Evolutionary conservation across 2,329 filamentous ascomycete genomes (phyloP).

Genomic region (Hirsutella minnesotensis): DNA sequence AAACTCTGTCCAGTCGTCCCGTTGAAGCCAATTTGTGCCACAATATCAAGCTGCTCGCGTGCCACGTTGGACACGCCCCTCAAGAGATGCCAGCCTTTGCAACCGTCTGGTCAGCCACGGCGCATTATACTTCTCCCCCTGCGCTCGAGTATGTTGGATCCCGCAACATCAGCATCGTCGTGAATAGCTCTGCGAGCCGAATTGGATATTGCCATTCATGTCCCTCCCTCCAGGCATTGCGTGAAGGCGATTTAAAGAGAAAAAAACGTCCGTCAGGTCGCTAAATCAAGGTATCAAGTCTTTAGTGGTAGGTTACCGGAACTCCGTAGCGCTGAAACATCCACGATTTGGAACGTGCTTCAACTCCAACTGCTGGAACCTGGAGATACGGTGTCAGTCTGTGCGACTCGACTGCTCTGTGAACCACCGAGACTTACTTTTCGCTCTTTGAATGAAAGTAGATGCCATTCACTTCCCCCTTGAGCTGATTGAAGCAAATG

Average conservation of each 20-base stretch:
- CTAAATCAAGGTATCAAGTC: slow-evolving; percentile 4
- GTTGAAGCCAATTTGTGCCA: background rate
- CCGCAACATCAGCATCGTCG: background rate
- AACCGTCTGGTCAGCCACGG: too few species aligned
- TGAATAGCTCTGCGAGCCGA: background rate
- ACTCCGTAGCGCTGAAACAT: slow-evolving; percentile 79
- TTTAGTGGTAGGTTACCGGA: slow-evolving; percentile 27
- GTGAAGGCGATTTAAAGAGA: background rate
- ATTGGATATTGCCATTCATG: background rate
- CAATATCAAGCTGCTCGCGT: background rate
- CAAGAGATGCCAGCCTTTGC: background rate
- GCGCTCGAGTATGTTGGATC: background rate
- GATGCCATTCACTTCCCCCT: slow-evolving; percentile 79
- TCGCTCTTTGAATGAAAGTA: slow-evolving; percentile 98
- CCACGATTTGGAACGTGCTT: slow-evolving; percentile 78
- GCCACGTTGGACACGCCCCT: background rate
- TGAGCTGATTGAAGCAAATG: slow-evolving; percentile 92
- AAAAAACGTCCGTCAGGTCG: slow-evolving; percentile 1
- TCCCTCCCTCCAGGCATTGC: background rate
- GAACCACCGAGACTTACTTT: slow-evolving; percentile 51
- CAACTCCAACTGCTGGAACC: slow-evolving; percentile 86
- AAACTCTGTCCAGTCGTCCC: background rate
- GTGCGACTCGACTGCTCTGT: too few species aligned
- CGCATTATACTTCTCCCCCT: too few species aligned
- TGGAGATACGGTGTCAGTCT: slow-evolving; percentile 21